These are phyloP conservation scores for Monascus ruber DNA, from an alignment of 2,329 filamentous ascomycete species.

Conservation along the genomic window DNA sequence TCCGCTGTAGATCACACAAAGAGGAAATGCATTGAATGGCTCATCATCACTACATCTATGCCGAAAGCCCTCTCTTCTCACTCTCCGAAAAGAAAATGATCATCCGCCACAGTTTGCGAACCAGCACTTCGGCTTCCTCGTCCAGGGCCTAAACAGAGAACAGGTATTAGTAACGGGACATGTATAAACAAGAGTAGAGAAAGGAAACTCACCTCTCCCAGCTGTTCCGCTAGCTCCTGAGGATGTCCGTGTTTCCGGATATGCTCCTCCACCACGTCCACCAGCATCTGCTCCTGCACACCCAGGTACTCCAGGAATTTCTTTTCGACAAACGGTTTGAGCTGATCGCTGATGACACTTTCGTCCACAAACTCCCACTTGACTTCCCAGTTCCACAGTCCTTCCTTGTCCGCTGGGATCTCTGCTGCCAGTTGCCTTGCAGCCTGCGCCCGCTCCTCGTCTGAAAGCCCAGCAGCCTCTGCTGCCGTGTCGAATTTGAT, in stretches of 20 bases:
- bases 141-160: conserved; percentile 57
- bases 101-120: conserved; percentile 97
- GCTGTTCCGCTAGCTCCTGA: conserved; percentile 68
- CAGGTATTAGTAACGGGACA: conserved; percentile 21
- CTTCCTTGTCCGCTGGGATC: conserved; percentile 76
- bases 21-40: neutral
- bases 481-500: conserved; percentile 67
- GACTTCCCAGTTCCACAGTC: conserved; percentile 83
- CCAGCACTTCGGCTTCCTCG: conserved; percentile 84
- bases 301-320: conserved; percentile 96
- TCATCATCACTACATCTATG: conserved; percentile 30
- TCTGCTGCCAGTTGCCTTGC: conserved; percentile 74
- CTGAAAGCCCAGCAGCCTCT: conserved; percentile 58
- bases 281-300: conserved; percentile 88
- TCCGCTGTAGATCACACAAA: neutral
- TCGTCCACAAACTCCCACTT: conserved; percentile 89
- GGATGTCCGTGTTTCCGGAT: conserved; percentile 63
- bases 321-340: conserved; percentile 92
- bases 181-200: neutral
- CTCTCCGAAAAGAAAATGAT: conserved; percentile 95
- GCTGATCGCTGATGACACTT: conserved; percentile 66
- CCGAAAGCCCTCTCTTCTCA: conserved; percentile 76
- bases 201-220: conserved; percentile 59
- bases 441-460: conserved; percentile 77
- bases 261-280: conserved; percentile 85